These are phyloP conservation scores for Mucor racemosus DNA, from an alignment of 371 early-diverging fungal species.

Conservation along the genomic window DNA sequence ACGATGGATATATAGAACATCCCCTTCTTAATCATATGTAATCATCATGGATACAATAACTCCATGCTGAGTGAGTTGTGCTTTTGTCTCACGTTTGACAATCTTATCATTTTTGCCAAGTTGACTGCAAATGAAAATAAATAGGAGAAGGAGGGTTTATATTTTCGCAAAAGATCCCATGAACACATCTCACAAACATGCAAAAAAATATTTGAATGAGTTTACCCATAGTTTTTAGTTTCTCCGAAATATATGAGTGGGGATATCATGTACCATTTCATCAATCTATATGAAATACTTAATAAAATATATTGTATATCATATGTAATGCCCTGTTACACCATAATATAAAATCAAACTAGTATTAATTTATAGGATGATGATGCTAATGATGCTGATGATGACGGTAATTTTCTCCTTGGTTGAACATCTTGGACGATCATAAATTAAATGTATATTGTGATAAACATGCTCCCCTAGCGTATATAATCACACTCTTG, in stretches of 20 bases:
- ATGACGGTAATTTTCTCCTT: not conserved
- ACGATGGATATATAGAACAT: not conserved
- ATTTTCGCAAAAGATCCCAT: not conserved
- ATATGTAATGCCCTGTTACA: not conserved
- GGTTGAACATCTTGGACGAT: not conserved
- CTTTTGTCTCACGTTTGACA: constrained; percentile 5
- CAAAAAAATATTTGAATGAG: not conserved
- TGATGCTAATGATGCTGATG: not conserved
- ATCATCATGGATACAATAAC: constrained; percentile 4
- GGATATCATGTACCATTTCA: not conserved
- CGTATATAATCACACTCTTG: not conserved
- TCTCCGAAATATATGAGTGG: not conserved
- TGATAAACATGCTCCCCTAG: not conserved
- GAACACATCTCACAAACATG: too few species aligned
- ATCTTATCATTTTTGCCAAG: not conserved
- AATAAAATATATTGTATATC: not conserved
- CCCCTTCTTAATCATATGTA: constrained; percentile 1
- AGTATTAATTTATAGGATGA: not conserved
- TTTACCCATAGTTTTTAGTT: constrained; percentile 1
- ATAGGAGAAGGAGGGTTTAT: not conserved
- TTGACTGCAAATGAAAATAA: not conserved
- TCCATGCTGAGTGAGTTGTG: constrained; percentile 1
- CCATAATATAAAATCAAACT: not conserved
- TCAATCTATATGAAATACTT: not conserved
- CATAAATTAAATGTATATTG: not conserved